These are phyloP conservation scores for Syzygium aqueum DNA, from an alignment of 345 rosid species.

Conservation along the genomic window DNA sequence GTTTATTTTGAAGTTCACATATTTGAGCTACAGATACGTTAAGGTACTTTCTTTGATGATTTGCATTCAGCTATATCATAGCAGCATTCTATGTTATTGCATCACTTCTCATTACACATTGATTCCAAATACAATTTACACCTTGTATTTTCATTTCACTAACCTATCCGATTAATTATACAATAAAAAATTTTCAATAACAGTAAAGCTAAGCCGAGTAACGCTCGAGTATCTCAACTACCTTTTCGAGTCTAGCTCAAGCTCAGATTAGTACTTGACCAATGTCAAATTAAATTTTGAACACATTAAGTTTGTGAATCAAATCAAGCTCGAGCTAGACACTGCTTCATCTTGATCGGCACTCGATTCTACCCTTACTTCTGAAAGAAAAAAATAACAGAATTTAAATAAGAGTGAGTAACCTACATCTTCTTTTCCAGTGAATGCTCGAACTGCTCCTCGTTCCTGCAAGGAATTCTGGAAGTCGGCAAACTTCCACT, in stretches of 20 bases:
- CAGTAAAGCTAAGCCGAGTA: not conserved
- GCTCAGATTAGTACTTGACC: not conserved
- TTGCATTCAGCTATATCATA: not conserved
- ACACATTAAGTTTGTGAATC: not conserved
- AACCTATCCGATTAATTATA: not conserved
- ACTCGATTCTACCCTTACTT: not conserved
- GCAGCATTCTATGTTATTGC: not conserved
- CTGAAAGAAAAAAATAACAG: not conserved
- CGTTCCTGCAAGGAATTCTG: conserved; percentile 59
- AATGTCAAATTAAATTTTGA: not conserved
- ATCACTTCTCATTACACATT: not conserved
- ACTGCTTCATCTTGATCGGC: not conserved
- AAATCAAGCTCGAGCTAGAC: not conserved
- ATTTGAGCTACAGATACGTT: not conserved
- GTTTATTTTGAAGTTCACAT: not conserved
- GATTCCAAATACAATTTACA: not conserved
- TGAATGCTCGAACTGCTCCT: conserved; percentile 65
- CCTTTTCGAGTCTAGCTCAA: not conserved
- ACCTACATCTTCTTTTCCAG: conserved; percentile 81
- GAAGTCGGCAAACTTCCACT: conserved; percentile 79
- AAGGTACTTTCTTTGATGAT: not conserved
- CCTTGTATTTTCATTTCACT: not conserved
- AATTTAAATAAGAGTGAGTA: not conserved
- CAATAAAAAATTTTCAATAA: not conserved
- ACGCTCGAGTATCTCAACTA: not conserved